Evolutionary conservation across 2,329 filamentous ascomycete species (phyloP).

Genomic region (Fusarium cicatricum): DNA sequence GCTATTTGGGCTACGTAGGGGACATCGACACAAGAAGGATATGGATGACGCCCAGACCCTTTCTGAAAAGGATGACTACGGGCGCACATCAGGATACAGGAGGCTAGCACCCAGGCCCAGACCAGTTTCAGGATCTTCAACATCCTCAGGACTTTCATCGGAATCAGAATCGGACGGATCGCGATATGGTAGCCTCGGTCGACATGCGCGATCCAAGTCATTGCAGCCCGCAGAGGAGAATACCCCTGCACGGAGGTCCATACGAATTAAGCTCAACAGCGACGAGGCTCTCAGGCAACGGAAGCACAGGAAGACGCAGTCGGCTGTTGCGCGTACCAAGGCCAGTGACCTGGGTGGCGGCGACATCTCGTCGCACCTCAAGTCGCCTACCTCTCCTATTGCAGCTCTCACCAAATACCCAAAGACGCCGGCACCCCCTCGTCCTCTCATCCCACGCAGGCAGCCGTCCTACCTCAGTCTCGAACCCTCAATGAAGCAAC

Average conservation of each 20-base stretch:
- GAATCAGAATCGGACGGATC: conserved; percentile 72
- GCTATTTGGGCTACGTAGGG: conserved; percentile 61
- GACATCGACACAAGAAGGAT: conserved; percentile 54
- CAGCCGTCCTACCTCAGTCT: conserved; percentile 85
- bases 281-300: conserved; percentile 79
- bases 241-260: conserved; percentile 75
- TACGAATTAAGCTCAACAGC: conserved; percentile 88
- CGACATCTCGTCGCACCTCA: conserved; percentile 80
- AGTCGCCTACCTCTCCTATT: conserved; percentile 89
- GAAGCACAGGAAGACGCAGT: conserved; percentile 71
- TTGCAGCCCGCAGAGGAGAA: conserved; percentile 68
- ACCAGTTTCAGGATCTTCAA: conserved; percentile 48
- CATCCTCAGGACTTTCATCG: conserved; percentile 73
- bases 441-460: conserved; percentile 86
- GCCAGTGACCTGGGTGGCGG: conserved; percentile 49
- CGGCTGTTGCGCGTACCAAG: conserved; percentile 55
- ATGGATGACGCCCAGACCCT: conserved; percentile 36
- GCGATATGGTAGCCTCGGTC: conserved; percentile 40
- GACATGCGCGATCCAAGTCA: conserved; percentile 72
- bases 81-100: conserved; percentile 42
- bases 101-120: conserved; percentile 40
- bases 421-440: conserved; percentile 85
- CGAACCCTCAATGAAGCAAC: conserved; percentile 65
- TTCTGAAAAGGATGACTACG: conserved; percentile 42
- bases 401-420: conserved; percentile 87